A percentile compares a stretch with the other conserved stretches of the same genome.
Evolutionary conservation across 2,329 filamentous ascomycete species (phyloP).

Genomic region (Drechslera avenae): DNA sequence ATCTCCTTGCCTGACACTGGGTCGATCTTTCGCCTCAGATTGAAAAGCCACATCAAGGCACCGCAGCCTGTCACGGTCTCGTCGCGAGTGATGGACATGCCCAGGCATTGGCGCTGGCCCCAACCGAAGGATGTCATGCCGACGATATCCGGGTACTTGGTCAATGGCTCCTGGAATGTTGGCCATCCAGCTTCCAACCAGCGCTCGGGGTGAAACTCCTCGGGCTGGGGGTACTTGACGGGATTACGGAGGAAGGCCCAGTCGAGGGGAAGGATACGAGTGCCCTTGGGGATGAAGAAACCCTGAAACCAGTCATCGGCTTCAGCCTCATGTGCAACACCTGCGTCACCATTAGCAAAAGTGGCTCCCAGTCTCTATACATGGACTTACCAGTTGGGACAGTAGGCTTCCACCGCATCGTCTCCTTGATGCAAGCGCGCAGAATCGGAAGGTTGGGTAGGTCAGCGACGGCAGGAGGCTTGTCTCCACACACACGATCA

Average conservation of each 20-base stretch:
- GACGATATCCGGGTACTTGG: constrained; percentile 66
- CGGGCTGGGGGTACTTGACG: constrained; percentile 66
- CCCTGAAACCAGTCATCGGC: constrained; percentile 57
- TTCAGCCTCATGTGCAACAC: constrained; percentile 58
- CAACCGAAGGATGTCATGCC: constrained; percentile 69
- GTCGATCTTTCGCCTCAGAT: constrained; percentile 56
- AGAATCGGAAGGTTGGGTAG: constrained; percentile 52
- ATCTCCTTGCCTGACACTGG: constrained; percentile 49
- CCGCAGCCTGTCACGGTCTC: constrained; percentile 59
- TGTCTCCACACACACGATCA: constrained; percentile 34
- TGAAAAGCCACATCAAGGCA: constrained; percentile 55
- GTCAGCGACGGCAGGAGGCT: constrained; percentile 44
- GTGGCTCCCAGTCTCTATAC: constrained; percentile 12
- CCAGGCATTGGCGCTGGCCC: constrained; percentile 67
- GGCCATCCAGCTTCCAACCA: constrained; percentile 68
- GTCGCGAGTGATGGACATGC: constrained; percentile 65
- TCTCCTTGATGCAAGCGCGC: constrained; percentile 55
- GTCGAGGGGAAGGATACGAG: constrained; percentile 45
- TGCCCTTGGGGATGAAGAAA: constrained; percentile 57
- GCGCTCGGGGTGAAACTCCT: constrained; percentile 65
- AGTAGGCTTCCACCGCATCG: constrained; percentile 54
- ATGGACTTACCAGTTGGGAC: constrained; percentile 49
- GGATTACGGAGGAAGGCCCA: constrained; percentile 54
- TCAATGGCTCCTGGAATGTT: constrained; percentile 68
- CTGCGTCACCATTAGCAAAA: constrained; percentile 30